Percentiles rank a stretch among this genome's conserved stretches.
These are phyloP conservation scores for Colletotrichum phormii DNA, from an alignment of 2,329 filamentous ascomycete genomes.

Conservation along the genomic window DNA sequence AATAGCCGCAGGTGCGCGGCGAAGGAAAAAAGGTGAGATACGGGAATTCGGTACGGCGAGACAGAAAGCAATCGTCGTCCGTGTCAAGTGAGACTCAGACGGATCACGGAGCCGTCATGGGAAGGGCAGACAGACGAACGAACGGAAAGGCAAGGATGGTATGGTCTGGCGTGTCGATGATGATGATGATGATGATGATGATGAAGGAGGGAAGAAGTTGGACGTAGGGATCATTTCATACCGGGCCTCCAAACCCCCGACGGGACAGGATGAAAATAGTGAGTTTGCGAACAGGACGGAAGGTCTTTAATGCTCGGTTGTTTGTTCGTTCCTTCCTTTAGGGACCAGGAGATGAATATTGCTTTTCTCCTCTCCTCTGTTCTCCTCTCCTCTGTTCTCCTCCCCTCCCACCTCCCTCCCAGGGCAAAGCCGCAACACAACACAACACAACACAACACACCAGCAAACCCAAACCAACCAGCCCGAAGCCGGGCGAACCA, in stretches of 20 bases:
- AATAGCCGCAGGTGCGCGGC: conserved; percentile 12
- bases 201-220: conserved; percentile 23
- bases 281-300: conserved; percentile 26
- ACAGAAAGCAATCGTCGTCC: conserved; percentile 2
- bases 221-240: conserved; percentile 33
- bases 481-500: conserved; percentile 1
- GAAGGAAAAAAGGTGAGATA: neutral
- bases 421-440: conserved; percentile 9
- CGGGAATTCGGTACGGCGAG: neutral
- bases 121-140: neutral
- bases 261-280: conserved; percentile 13
- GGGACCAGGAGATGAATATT: conserved; percentile 37
- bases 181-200: too few species aligned
- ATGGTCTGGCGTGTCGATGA: too few species aligned
- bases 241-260: conserved; percentile 2
- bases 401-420: neutral
- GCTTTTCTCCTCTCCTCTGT: conserved; percentile 31
- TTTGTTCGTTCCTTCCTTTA: conserved; percentile 24
- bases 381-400: neutral
- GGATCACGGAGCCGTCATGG: conserved; percentile 20
- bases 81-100: conserved; percentile 2
- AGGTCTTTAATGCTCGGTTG: conserved; percentile 33
- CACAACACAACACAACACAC: neutral
- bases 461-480: too few species aligned
- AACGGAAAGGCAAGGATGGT: neutral